phyloP scores from a whole-genome alignment of 1,284 basidiomycete genomes.

The Trametes pubescens region DNA sequence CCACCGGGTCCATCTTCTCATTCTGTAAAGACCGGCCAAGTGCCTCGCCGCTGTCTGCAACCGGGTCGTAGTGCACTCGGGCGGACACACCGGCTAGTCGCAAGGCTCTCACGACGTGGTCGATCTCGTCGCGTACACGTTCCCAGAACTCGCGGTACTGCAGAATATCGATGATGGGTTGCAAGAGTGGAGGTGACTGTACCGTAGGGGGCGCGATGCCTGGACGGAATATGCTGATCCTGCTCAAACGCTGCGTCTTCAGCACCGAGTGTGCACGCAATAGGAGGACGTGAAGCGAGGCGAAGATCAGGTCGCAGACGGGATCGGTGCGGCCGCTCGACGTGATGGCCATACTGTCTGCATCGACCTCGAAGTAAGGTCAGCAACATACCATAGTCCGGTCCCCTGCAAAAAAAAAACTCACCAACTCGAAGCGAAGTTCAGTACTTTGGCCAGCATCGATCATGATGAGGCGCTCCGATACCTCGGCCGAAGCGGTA shows the following conservation, averaged over 20 bases:
- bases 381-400: too few species aligned
- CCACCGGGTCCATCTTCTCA: slow-evolving; percentile 48
- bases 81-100: slow-evolving; percentile 62
- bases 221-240: slow-evolving; percentile 41
- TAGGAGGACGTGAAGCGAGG: slow-evolving; percentile 67
- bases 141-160: slow-evolving; percentile 80
- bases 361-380: slow-evolving; percentile 36
- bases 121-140: slow-evolving; percentile 65
- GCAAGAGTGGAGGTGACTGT: slow-evolving; percentile 50
- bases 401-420: slow-evolving; percentile 21
- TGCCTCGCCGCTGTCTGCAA: slow-evolving; percentile 71
- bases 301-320: slow-evolving; percentile 76
- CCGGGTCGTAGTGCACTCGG: slow-evolving; percentile 63
- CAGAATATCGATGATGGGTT: slow-evolving; percentile 76
- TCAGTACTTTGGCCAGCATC: slow-evolving; percentile 76
- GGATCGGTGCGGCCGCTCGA: slow-evolving; percentile 38
- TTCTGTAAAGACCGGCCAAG: slow-evolving; percentile 56
- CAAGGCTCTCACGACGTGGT: slow-evolving; percentile 57
- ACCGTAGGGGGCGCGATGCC: slow-evolving; percentile 46
- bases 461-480: slow-evolving; percentile 76
- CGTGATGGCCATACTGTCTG: slow-evolving; percentile 24
- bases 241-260: slow-evolving; percentile 59
- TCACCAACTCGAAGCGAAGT: slow-evolving; percentile 72
- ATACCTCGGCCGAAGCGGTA: slow-evolving; percentile 76
- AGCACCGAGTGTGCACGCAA: slow-evolving; percentile 64